phyloP scores from a whole-genome alignment of 768 basidiomycete genomes.

The Trametes meyenii region DNA sequence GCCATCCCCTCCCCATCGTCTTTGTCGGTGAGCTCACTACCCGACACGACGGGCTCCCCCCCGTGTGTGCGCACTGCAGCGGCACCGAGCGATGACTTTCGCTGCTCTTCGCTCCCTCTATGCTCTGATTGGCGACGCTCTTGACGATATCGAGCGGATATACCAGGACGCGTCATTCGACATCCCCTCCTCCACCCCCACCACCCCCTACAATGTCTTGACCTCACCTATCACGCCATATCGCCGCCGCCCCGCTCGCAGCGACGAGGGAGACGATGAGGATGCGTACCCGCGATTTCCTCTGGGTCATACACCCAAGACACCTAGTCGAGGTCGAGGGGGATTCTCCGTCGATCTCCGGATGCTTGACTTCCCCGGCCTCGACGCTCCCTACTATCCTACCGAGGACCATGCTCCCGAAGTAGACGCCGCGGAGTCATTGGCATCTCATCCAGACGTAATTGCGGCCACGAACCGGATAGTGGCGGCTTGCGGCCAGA shows the following conservation, averaged over 20 bases:
- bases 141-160: conserved; percentile 67
- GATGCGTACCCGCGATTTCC: neutral
- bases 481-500: conserved; percentile 70
- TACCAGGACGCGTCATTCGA: conserved; percentile 34
- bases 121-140: conserved; percentile 64
- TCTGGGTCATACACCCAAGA: conserved; percentile 5
- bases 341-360: conserved; percentile 10
- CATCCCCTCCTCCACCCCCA: conserved; percentile 9
- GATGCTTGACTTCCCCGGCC: conserved; percentile 32
- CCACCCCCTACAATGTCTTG: conserved; percentile 17
- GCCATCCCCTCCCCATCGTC: conserved; percentile 1
- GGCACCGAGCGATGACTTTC: conserved; percentile 49
- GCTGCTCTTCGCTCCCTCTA: conserved; percentile 65
- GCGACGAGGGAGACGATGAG: conserved; percentile 2
- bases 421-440: conserved; percentile 44
- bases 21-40: neutral
- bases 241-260: neutral
- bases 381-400: conserved; percentile 31
- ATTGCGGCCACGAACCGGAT: conserved; percentile 63
- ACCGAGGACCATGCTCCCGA: conserved; percentile 12
- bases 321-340: conserved; percentile 4
- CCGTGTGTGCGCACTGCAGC: neutral
- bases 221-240: conserved; percentile 21
- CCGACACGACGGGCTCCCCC: neutral
- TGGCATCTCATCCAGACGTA: conserved; percentile 63